These are phyloP conservation scores for Lichenothelia convexa DNA, from an alignment of 495 filamentous ascomycete genomes.

Conservation along the genomic window DNA sequence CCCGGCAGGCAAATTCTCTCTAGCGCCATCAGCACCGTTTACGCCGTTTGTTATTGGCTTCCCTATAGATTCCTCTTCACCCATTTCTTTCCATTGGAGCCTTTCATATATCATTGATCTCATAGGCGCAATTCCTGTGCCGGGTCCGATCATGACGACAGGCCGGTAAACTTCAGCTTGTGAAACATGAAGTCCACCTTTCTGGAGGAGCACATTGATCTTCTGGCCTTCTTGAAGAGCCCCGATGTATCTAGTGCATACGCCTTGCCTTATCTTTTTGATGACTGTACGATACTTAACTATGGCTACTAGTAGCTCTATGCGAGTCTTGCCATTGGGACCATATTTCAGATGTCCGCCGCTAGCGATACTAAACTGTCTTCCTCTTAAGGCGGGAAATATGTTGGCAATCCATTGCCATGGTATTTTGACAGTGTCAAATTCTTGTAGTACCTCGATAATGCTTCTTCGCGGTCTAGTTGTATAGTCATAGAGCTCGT, in stretches of 20 bases:
- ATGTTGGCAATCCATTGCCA: constrained; percentile 48
- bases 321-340: constrained; percentile 1
- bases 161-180: constrained; percentile 36
- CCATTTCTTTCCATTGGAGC: constrained; percentile 20
- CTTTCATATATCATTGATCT: constrained; percentile 62
- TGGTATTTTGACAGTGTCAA: constrained; percentile 65
- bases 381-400: constrained; percentile 55
- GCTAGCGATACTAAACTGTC: constrained; percentile 80
- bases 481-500: constrained; percentile 95
- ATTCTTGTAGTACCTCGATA: constrained; percentile 80
- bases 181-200: constrained; percentile 64
- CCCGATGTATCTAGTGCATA: constrained; percentile 29
- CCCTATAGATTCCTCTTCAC: not conserved
- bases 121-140: constrained; percentile 83
- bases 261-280: constrained; percentile 12
- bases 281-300: not conserved
- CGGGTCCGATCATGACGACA: constrained; percentile 66
- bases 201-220: constrained; percentile 75
- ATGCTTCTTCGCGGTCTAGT: constrained; percentile 81
- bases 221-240: constrained; percentile 81
- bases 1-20: too few relatives aligned
- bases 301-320: not conserved
- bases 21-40: constrained; percentile 11
- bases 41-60: constrained; percentile 11
- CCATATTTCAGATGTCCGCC: constrained; percentile 36